Conservation (phyloP, 768 basidiomycete species). For the Podaxis sp. region DNA sequence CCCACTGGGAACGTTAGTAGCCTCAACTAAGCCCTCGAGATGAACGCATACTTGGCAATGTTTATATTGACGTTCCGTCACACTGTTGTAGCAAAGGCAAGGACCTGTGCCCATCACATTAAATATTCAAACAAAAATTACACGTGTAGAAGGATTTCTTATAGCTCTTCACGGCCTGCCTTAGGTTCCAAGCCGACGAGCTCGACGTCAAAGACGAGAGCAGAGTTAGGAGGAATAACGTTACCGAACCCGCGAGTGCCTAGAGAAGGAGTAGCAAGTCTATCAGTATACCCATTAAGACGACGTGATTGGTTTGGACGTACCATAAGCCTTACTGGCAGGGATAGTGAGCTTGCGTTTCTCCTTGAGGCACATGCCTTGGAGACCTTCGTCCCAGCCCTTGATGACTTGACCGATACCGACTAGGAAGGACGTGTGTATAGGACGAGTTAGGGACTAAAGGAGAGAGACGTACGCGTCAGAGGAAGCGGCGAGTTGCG, state of each 20-base stretch:
- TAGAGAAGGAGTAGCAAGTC: constrained; percentile 23
- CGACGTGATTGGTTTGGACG: constrained; percentile 25
- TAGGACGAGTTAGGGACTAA: not conserved
- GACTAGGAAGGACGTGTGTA: constrained; percentile 39
- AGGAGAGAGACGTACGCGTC: constrained; percentile 47
- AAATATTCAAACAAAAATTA: not conserved
- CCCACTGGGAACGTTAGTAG: no score
- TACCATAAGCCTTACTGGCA: constrained; percentile 77
- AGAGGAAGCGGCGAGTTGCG: constrained; percentile 74
- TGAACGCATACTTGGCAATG: no score
- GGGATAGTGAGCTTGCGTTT: constrained; percentile 91
- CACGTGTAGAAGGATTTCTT: constrained; percentile 16
- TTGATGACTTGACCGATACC: constrained; percentile 79
- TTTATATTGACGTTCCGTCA: no score
- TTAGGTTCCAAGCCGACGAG: constrained; percentile 60
- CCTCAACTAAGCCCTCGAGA: no score
- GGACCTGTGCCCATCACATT: not conserved
- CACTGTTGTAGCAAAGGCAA: no score
- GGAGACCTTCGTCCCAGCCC: constrained; percentile 82
- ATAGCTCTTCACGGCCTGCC: constrained; percentile 54
- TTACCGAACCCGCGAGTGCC: constrained; percentile 73
- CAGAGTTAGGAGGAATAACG: constrained; percentile 76
- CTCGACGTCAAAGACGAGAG: constrained; percentile 86
- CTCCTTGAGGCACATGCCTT: constrained; percentile 85
- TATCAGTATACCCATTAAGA: not conserved